Conservation (phyloP, 345 rosid genomes). For the Gossypium australe region DNA sequence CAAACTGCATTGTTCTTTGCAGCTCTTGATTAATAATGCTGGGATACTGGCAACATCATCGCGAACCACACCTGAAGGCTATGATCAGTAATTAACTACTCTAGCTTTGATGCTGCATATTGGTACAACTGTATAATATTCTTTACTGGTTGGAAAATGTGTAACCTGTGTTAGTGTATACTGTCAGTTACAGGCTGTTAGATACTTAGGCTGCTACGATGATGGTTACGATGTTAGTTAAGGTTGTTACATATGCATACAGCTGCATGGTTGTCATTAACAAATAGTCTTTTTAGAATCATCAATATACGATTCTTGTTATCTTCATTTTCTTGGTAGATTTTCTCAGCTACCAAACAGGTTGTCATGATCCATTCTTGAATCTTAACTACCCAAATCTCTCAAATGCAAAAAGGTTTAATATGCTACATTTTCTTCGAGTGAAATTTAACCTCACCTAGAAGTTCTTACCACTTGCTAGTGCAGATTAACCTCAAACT, state of each 20-base stretch:
- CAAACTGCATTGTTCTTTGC: constrained; percentile 67
- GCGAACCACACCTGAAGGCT: constrained; percentile 62
- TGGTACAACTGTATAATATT: background rate
- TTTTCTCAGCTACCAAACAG: no score
- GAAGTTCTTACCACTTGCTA: background rate
- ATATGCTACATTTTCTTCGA: constrained; percentile 4
- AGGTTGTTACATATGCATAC: no score
- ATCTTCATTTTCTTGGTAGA: no score
- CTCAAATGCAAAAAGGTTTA: background rate
- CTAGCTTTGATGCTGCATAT: background rate
- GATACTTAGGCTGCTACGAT: no score
- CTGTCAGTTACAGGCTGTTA: no score
- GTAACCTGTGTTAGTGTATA: background rate
- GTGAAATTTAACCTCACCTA: background rate
- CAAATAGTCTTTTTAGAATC: no score
- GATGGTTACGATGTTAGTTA: no score
- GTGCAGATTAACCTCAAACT: background rate
- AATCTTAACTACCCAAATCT: background rate
- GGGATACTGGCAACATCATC: constrained; percentile 76
- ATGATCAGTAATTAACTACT: constrained; percentile 53
- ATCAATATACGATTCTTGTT: no score
- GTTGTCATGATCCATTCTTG: no score
- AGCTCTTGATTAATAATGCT: constrained; percentile 85
- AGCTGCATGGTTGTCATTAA: no score
- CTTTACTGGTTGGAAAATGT: background rate